phyloP scores from a whole-genome alignment of 2,329 filamentous ascomycete genomes.

The Amauroascus verrucosus region DNA sequence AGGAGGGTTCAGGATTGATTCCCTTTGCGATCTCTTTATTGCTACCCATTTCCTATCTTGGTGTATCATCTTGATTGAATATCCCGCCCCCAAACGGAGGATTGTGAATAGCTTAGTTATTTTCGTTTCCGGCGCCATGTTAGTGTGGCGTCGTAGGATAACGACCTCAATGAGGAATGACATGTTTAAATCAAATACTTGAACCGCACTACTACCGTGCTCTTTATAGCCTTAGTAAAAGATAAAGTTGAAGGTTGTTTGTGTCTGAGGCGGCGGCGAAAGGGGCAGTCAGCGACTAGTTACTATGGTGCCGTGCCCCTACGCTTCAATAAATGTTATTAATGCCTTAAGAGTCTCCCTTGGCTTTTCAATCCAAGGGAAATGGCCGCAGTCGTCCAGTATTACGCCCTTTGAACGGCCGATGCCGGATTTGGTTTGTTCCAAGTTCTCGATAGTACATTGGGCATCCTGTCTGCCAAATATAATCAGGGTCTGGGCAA shows the following conservation, averaged over 20 bases:
- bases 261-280: too few relatives aligned
- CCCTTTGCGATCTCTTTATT: background rate
- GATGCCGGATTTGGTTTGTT: constrained; percentile 17
- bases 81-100: background rate
- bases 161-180: constrained; percentile 15
- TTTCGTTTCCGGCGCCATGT: background rate
- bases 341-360: constrained; percentile 10
- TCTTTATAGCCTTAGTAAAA: too few relatives aligned
- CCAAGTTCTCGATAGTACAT: constrained; percentile 18
- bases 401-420: constrained; percentile 12
- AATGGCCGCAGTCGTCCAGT: constrained; percentile 22
- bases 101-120: constrained; percentile 3
- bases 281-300: too few relatives aligned
- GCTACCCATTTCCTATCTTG: constrained; percentile 5
- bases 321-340: constrained; percentile 12
- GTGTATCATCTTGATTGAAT: constrained; percentile 4
- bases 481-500: constrained; percentile 22
- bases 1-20: constrained; percentile 18
- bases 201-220: background rate
- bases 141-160: background rate
- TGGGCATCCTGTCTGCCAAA: constrained; percentile 21
- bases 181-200: constrained; percentile 2
- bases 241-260: too few relatives aligned
- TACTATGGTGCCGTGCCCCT: too few relatives aligned
- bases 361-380: constrained; percentile 23